Conservation (phyloP, 768 basidiomycete genomes). For the Rhizopogon roseolus region DNA sequence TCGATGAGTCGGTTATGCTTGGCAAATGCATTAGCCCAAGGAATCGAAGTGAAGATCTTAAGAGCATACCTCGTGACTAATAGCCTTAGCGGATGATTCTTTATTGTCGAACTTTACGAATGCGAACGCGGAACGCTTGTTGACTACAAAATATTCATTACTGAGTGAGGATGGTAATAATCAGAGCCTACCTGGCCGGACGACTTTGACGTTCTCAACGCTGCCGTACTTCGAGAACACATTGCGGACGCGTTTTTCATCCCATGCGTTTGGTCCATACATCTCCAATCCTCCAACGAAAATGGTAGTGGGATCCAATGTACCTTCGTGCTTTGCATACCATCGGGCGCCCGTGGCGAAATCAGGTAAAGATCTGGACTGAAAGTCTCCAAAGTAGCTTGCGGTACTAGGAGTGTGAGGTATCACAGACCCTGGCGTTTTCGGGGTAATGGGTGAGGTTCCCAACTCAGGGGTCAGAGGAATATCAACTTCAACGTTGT, state of each 20-base stretch:
- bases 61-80: constrained; percentile 52
- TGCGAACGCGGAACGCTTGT: constrained; percentile 68
- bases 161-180: not conserved
- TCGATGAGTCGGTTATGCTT: constrained; percentile 69
- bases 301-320: constrained; percentile 60
- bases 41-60: not conserved
- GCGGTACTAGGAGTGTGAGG: constrained; percentile 44
- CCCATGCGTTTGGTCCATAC: constrained; percentile 60
- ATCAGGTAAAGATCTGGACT: constrained; percentile 18
- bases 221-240: constrained; percentile 64
- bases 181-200: constrained; percentile 53
- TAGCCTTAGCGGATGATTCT: constrained; percentile 62
- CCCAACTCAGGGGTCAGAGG: constrained; percentile 42
- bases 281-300: constrained; percentile 77
- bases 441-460: constrained; percentile 46
- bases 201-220: constrained; percentile 60
- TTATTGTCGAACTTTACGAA: constrained; percentile 69
- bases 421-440: constrained; percentile 42
- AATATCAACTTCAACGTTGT: constrained; percentile 27
- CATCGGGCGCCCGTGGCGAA: constrained; percentile 19
- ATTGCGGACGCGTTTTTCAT: constrained; percentile 52
- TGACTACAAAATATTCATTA: constrained; percentile 34
- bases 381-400: constrained; percentile 30
- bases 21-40: constrained; percentile 4
- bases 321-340: constrained; percentile 22